A percentile compares a stretch with the other conserved stretches of the same genome.
Conservation (phyloP, 2,329 filamentous ascomycete species). For the Hirsutella rhossiliensis region DNA sequence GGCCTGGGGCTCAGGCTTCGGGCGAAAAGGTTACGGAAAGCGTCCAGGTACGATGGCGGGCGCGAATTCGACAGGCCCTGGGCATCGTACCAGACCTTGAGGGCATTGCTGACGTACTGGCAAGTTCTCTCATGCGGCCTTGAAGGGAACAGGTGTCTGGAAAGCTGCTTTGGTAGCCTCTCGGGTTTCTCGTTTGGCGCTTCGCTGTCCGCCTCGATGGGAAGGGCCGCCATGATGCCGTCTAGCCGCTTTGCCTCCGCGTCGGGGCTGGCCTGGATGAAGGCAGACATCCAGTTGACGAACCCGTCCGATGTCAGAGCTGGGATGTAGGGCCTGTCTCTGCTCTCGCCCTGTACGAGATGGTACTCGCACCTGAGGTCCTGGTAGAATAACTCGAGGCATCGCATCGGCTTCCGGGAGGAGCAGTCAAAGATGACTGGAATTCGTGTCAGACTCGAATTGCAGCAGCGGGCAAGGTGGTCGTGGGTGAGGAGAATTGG, state of each 20-base stretch:
- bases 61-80: slow-evolving; percentile 3
- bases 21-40: slow-evolving; percentile 1
- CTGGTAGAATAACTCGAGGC: slow-evolving; percentile 37
- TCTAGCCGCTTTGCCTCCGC: slow-evolving; percentile 60
- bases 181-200: slow-evolving; percentile 55
- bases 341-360: slow-evolving; percentile 41
- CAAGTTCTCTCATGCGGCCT: slow-evolving; percentile 42
- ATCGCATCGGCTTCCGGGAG: slow-evolving; percentile 12
- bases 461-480: too few species aligned
- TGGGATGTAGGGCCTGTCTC: slow-evolving; percentile 45
- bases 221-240: slow-evolving; percentile 56
- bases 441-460: slow-evolving; percentile 3
- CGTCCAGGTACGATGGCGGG: slow-evolving; percentile 1
- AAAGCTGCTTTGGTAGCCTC: slow-evolving; percentile 67
- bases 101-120: slow-evolving; percentile 46
- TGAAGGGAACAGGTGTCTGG: slow-evolving; percentile 58
- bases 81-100: slow-evolving; percentile 31
- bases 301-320: slow-evolving; percentile 58
- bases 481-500: not conserved
- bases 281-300: slow-evolving; percentile 56
- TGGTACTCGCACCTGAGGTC: slow-evolving; percentile 48
- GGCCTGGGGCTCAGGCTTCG: slow-evolving; percentile 1
- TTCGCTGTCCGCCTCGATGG: slow-evolving; percentile 44
- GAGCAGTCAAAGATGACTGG: slow-evolving; percentile 40
- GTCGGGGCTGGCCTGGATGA: slow-evolving; percentile 66